phyloP scores from a whole-genome alignment of 108 stramenopile genomes.

The Pelagomonas calceolata region DNA sequence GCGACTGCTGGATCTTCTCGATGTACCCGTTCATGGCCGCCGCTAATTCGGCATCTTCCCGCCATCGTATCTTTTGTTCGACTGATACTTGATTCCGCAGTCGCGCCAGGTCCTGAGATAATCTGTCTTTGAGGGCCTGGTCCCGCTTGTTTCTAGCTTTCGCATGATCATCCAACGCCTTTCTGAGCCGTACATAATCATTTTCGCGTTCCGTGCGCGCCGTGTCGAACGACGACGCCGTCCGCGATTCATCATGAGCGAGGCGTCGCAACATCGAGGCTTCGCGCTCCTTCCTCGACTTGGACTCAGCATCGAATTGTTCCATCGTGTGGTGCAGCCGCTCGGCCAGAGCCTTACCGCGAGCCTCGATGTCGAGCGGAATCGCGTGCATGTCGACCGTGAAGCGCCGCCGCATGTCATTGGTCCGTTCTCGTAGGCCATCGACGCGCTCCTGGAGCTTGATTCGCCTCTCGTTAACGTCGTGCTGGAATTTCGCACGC shows the following conservation, averaged over 20 bases:
- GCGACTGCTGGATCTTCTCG: slow-evolving; percentile 31
- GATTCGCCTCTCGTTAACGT: slow-evolving; percentile 13
- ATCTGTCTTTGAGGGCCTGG: slow-evolving; percentile 25
- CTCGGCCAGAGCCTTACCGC: background rate
- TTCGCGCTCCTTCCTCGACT: slow-evolving; percentile 28
- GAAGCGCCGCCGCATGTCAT: background rate
- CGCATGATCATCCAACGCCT: slow-evolving; percentile 30
- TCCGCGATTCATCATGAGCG: slow-evolving; percentile 30
- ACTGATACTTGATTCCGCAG: slow-evolving; percentile 20
- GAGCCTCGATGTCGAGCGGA: background rate
- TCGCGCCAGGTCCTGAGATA: slow-evolving; percentile 31
- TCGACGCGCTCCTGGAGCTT: slow-evolving; percentile 17
- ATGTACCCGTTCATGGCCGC: slow-evolving; percentile 41
- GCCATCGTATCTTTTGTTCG: slow-evolving; percentile 27
- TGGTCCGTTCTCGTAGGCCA: background rate
- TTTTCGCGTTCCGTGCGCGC: slow-evolving; percentile 32
- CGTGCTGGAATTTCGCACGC: slow-evolving; percentile 14
- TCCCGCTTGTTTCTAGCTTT: slow-evolving; percentile 26
- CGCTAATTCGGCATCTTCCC: slow-evolving; percentile 40
- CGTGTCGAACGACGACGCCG: slow-evolving; percentile 22
- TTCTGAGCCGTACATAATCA: slow-evolving; percentile 14
- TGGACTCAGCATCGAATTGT: slow-evolving; percentile 32
- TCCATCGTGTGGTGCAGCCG: background rate
- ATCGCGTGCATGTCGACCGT: background rate
- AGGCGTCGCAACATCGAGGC: slow-evolving; percentile 31